Evolutionary conservation across 495 filamentous ascomycete species (phyloP), one percentile per base, ranked within the genome.

Genomic region (Aspergillus steynii): DNA sequence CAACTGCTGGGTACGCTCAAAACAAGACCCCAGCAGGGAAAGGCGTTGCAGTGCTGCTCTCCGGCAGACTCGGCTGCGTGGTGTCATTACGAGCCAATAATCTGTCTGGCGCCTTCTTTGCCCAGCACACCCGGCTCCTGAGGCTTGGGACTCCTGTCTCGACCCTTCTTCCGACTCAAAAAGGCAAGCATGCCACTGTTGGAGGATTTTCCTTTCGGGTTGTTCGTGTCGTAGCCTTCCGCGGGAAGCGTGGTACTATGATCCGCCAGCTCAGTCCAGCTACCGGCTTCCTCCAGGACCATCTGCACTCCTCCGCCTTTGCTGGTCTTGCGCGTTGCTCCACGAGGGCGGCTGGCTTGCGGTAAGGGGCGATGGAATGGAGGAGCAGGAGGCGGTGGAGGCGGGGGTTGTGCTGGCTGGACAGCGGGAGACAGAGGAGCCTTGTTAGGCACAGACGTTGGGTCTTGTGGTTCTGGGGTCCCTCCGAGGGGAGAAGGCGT

Each of bases 71-170:
- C 37, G 37, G 52, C 48, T 45, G 54, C 42, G 14, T 9, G 28
- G 31, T 27, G 25, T 29, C 1, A n/a, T n/a, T 42, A 53, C 75
- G 65, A 75, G 65, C 74, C 76, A 63, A 81, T 78, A 55, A 81
- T 81, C 58, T 80, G 79, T 55, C 95, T 83, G 25, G 95, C 93
- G 6, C 95, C 95, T 69, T 99, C 95, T 69, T 97, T 97, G 56
- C 95, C 96, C 62, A 99, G 71, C 51, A 99, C 93, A 53, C 95
- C 95, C 20, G 91, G 81, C 71, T 99, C 95, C 71, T 91, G 92
- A 49, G 93, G 93, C 75, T 96, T 97, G 8, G 95, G 95, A 69
- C 93, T 97, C 68, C 90, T 85, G 53, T 92, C 92, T 47, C 95
- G 82, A 5, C 93, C 93, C 80, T 90, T 96, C 79, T 95, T 96